These are phyloP conservation scores for Gaeumannomyces tritici DNA, from an alignment of 2,329 filamentous ascomycete genomes.

Conservation along the genomic window DNA sequence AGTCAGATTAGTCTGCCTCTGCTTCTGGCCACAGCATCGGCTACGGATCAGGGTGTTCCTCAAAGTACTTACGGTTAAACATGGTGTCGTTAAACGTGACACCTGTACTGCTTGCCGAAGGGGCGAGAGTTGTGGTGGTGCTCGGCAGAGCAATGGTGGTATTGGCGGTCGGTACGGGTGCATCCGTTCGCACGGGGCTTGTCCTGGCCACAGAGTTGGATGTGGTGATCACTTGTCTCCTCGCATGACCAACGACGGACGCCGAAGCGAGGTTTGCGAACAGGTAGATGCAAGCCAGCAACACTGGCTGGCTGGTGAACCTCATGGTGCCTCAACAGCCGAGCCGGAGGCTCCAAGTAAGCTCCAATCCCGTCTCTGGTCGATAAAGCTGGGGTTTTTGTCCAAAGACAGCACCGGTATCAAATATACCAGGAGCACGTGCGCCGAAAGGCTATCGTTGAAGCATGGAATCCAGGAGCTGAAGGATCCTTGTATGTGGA, in stretches of 20 bases:
- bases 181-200: neutral
- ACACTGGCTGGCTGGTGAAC: neutral
- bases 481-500: neutral
- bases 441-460: neutral
- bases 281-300: neutral
- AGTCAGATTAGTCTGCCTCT: neutral
- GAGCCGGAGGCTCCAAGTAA: neutral
- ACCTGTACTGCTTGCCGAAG: neutral
- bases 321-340: neutral
- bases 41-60: neutral
- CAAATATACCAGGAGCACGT: neutral
- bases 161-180: neutral
- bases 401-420: neutral
- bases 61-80: slow-evolving; percentile 16
- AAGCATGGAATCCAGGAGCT: neutral
- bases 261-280: neutral
- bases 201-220: neutral
- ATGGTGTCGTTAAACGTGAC: slow-evolving; percentile 10
- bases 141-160: neutral
- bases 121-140: neutral
- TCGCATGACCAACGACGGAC: neutral
- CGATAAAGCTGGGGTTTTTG: too few relatives aligned
- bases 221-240: neutral
- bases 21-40: neutral
- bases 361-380: neutral